Base-by-base conservation (phyloP, 495 filamentous ascomycete species). In the Penicillium silybi region DNA sequence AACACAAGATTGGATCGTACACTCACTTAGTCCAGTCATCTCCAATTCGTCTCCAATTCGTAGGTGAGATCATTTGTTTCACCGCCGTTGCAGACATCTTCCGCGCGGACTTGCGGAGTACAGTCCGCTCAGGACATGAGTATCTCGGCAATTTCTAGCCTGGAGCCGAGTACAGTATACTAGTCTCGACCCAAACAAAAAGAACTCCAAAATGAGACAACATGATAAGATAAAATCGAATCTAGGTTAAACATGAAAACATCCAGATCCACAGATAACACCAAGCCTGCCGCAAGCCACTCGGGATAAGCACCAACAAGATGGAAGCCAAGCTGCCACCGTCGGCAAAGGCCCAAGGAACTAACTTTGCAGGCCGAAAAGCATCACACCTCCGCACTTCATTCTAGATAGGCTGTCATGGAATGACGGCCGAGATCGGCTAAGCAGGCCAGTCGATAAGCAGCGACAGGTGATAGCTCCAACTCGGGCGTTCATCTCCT, bases 331-430 rank as follows among this genome's bases (percentile, higher is more conserved):
- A 39, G 3, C 15, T 9, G 10, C 11, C 11, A 8, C 11, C 29
- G 29, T 13, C 29, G 29, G 29, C 29, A 32, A 32, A 6, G 16
- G 13, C 1, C 4, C 35, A 38, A 32, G 49, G 49, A 32, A n/a
- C 49, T 41, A 52, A n/a, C 29, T 52, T 41, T 52, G 34, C 29
- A 39, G 3, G 11, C 49, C 49, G 48, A 46, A 16, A 32, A 32
- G n/a, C 29, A 32, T 32, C 11, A 13, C 41, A 15, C 35, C 34
- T 39, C 44, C 45, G 23, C 45, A 39, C 37, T 26, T 40, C n/a
- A n/a, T n/a, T n/a, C n/a, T n/a, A n/a, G n/a, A n/a, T n/a, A n/a
- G n/a, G n/a, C n/a, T n/a, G n/a, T n/a, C n/a, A n/a, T n/a, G n/a
- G n/a, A n/a, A n/a, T n/a, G n/a, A n/a, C n/a, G n/a, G n/a, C n/a